Evolutionary conservation across 495 filamentous ascomycete genomes (phyloP), one percentile per base, ranked within the genome.

Genomic region (Copromyces sp.): DNA sequence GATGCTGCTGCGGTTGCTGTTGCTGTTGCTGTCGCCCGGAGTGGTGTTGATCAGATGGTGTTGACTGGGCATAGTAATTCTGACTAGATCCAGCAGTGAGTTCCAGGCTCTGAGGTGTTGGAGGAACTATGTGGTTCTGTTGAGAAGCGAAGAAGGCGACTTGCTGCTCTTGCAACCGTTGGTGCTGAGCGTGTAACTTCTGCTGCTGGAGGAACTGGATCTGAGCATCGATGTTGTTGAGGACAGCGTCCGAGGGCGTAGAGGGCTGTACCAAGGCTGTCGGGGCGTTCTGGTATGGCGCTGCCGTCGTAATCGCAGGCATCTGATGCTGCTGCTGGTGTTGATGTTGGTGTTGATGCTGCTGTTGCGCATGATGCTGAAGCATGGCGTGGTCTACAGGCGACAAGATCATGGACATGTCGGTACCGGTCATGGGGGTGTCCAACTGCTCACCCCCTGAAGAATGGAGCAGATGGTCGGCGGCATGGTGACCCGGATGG

Each of bases 81-180:
- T 90, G 89, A 11, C 86, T 87, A 69, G 73, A 16, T 2, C 87
- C 87, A 16, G 90, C 91, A 74, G 94, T 93, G 77, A 98, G 86
- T 78, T 98, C 94, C 59, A 95, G 87, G 79, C 95, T 98, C 77
- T 94, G 95, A 1, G 95, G 95, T 2, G 95, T 99, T 11, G 94
- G 94, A 9, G 95, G 95, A 32, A 98, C 90, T 76, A 93, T 90
- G 45, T 81, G 82, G 70, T 86, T 84, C 69, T 87, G 84, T 37
- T 90, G 88, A 39, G 81, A 78, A 73, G 85, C 73, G 78, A 86
- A 86, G 82, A 86, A 84, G 68, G 83, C 83, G 44, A 81, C 79
- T 73, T 86, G 85, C 65, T 87, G 86, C 74, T 89, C 85, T 74
- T 89, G 86, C 6, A 89, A 80, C 72, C 87, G 84, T 38, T 87